Evolutionary conservation across 192 early-diverging fungal genomes (phyloP), one percentile per base, ranked within the genome.

Genomic region (Chytriomyces confervae): DNA sequence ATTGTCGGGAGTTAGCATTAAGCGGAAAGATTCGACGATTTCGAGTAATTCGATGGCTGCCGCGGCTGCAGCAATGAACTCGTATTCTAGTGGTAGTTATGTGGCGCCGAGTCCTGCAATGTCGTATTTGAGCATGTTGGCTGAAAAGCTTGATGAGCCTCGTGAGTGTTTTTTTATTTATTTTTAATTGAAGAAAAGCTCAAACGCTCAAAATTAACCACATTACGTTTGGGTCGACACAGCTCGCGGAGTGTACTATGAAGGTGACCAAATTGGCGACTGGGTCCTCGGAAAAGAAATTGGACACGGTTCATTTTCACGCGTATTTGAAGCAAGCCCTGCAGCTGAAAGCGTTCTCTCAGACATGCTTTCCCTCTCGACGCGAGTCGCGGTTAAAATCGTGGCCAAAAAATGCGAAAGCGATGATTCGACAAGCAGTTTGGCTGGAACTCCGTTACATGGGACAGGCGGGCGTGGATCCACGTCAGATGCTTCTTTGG

Each of bases 231-330:
- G 50, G 3, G 50, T 36, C 3, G 36, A 36, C 4, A 36, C 79
- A 71, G 67, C 61, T 24, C 79, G 64, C 7, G 80, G 80, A 3
- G 78, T 70, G 20, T 86, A 92, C 77, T 80, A 84, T 29, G 88
- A 91, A 62, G 94, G 92, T n/a, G 92, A 94, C 74, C 87, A 91
- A 69, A 86, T 94, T 43, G 91, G 91, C 13, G 88, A 92, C 50
- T 95, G 89, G 72, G 79, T 90, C 6, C 81, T 95, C 49, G 90
- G 89, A 60, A 84, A 84, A 46, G 78, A 91, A 11, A 88, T 95
- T 76, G 94, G 93, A 9, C 82, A 85, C 46, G 94, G 94, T 24
- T 91, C 92, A 23, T 95, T 94, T 71, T 92, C 92, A 8, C 77
- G 86, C 29, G 94, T 95, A 11, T 89, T 90, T 64, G 89, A 93